Conservation (phyloP, 306 rosid genomes). For the Luffa aegyptiaca region DNA sequence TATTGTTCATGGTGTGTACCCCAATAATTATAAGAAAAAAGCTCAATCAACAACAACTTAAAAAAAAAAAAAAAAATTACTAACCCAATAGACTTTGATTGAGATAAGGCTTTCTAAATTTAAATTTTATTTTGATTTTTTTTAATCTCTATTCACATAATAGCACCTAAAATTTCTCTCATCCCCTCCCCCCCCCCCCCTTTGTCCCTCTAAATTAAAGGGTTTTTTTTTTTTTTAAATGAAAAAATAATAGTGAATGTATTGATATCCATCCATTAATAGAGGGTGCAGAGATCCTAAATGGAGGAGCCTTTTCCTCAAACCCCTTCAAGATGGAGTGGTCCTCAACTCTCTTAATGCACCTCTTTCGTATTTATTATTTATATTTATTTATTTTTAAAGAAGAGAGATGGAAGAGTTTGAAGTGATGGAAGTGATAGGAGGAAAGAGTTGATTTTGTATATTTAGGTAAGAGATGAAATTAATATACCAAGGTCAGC, state of each 20-base stretch:
- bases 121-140: background rate
- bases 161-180: background rate
- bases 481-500: no score
- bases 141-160: background rate
- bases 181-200: background rate
- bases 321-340: background rate
- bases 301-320: background rate
- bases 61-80: no score
- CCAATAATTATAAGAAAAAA: no score
- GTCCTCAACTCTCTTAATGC: background rate
- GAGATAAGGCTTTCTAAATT: background rate
- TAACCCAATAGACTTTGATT: background rate
- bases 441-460: background rate
- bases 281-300: conserved; percentile 13
- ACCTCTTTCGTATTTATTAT: conserved; percentile 2
- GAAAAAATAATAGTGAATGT: background rate
- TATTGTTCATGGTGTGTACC: no score
- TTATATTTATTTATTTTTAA: background rate
- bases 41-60: no score
- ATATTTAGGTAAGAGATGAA: no score
- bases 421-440: background rate
- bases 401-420: background rate
- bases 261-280: background rate
- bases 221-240: background rate
- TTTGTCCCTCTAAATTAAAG: background rate